A percentile compares a stretch with the other conserved stretches of the same genome.
phyloP scores from a whole-genome alignment of 176 grass and related monocot species.

The Lolium rigidum region DNA sequence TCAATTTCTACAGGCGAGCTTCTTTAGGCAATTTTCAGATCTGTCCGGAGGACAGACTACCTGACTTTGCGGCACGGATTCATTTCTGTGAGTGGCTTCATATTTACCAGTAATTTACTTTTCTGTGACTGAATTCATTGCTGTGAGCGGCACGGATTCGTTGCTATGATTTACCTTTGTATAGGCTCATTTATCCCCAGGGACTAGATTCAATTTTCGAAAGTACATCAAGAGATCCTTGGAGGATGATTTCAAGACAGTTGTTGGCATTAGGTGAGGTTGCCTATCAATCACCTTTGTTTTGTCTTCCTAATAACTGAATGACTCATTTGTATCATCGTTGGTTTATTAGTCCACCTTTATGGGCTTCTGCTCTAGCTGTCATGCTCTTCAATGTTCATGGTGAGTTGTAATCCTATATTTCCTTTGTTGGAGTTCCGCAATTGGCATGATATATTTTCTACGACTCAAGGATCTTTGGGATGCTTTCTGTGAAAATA shows the following conservation, averaged over 20 bases:
- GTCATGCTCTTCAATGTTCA: constrained; percentile 82
- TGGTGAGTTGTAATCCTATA: constrained; percentile 58
- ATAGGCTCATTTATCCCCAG: constrained; percentile 83
- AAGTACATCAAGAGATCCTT: constrained; percentile 92
- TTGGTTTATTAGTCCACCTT: constrained; percentile 58
- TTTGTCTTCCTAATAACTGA: constrained; percentile 21
- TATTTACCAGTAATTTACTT: background rate
- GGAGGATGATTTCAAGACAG: constrained; percentile 94
- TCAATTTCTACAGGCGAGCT: constrained; percentile 58
- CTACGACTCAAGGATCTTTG: background rate
- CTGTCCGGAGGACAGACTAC: constrained; percentile 75
- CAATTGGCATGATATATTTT: constrained; percentile 24
- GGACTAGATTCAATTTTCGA: constrained; percentile 79
- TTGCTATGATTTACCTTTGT: constrained; percentile 5
- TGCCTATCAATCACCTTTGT: background rate
- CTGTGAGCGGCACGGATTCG: no score
- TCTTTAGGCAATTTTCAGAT: constrained; percentile 88
- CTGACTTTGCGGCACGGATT: constrained; percentile 84
- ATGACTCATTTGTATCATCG: constrained; percentile 38
- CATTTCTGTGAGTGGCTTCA: constrained; percentile 69
- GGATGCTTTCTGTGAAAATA: background rate
- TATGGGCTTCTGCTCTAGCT: constrained; percentile 82
- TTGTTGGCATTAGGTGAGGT: constrained; percentile 87
- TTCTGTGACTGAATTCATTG: no score
- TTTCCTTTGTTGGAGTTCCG: constrained; percentile 10